A percentile compares a stretch with the other conserved stretches of the same genome.
Conservation (phyloP, 495 filamentous ascomycete species). For the Penicillium silybi region DNA sequence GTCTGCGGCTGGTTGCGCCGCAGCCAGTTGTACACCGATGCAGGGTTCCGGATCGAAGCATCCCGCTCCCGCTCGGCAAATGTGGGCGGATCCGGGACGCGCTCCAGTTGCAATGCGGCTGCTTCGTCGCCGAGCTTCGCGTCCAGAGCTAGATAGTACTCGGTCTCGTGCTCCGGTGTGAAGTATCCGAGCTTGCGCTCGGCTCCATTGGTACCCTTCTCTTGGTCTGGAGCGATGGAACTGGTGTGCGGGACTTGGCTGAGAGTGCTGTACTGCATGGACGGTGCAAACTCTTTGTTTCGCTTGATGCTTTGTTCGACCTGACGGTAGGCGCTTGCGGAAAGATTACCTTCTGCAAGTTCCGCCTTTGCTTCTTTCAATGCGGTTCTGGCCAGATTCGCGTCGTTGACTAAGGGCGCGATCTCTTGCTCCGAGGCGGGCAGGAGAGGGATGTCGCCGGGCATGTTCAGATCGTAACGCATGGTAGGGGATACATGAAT, state of each 20-base stretch:
- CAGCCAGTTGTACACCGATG: constrained; percentile 88
- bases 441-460: constrained; percentile 36
- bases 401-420: constrained; percentile 34
- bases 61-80: constrained; percentile 53
- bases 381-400: constrained; percentile 33
- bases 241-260: constrained; percentile 29
- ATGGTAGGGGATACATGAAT: constrained; percentile 67
- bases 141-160: constrained; percentile 72
- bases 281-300: constrained; percentile 37
- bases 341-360: constrained; percentile 38
- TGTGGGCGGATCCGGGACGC: constrained; percentile 36
- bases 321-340: constrained; percentile 31
- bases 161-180: constrained; percentile 72
- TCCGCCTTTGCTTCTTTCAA: constrained; percentile 45
- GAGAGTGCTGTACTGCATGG: constrained; percentile 31
- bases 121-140: constrained; percentile 52
- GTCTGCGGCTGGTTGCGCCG: constrained; percentile 76
- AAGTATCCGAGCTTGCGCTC: constrained; percentile 54
- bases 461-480: constrained; percentile 58
- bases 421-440: constrained; percentile 38
- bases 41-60: constrained; percentile 67
- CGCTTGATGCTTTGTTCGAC: constrained; percentile 40
- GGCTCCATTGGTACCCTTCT: constrained; percentile 12
- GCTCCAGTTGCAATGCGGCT: constrained; percentile 30
- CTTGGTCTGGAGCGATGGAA: constrained; percentile 12